phyloP scores from a whole-genome alignment of 768 basidiomycete genomes.

The Naematelia encephala region DNA sequence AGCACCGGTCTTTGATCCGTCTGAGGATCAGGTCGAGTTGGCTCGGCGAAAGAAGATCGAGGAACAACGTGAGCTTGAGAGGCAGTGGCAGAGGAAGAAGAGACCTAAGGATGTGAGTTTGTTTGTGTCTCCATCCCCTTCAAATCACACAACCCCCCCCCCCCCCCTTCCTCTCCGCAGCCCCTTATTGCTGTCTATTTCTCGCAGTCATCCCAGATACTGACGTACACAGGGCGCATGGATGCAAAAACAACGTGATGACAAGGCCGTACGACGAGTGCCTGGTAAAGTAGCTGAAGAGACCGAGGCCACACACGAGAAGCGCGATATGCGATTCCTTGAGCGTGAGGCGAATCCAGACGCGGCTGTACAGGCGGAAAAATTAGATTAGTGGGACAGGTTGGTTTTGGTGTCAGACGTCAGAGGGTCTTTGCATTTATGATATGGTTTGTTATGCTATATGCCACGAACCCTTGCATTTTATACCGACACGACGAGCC shows the following conservation, averaged over 20 bases:
- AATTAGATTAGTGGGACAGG: not conserved
- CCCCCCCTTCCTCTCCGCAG: not conserved
- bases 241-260: conserved; percentile 48
- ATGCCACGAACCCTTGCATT: too few species aligned
- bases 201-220: not conserved
- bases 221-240: conserved; percentile 41
- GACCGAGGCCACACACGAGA: not conserved
- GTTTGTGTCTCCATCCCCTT: not conserved
- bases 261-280: conserved; percentile 41
- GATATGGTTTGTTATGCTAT: not conserved
- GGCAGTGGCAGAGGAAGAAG: conserved; percentile 40
- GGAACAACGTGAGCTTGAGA: conserved; percentile 42
- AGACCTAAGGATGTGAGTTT: conserved; percentile 50
- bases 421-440: not conserved
- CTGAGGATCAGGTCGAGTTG: conserved; percentile 2
- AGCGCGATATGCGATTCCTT: not conserved
- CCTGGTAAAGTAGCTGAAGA: conserved; percentile 9
- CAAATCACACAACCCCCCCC: not conserved
- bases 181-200: too few species aligned
- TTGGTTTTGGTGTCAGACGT: too few species aligned
- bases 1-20: conserved; percentile 26
- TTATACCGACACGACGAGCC: too few species aligned
- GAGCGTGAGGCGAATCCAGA: conserved; percentile 2
- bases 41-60: conserved; percentile 20
- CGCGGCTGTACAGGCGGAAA: not conserved